Base-by-base conservation (phyloP, 2,329 filamentous ascomycete species). In the Pyricularia sp. region DNA sequence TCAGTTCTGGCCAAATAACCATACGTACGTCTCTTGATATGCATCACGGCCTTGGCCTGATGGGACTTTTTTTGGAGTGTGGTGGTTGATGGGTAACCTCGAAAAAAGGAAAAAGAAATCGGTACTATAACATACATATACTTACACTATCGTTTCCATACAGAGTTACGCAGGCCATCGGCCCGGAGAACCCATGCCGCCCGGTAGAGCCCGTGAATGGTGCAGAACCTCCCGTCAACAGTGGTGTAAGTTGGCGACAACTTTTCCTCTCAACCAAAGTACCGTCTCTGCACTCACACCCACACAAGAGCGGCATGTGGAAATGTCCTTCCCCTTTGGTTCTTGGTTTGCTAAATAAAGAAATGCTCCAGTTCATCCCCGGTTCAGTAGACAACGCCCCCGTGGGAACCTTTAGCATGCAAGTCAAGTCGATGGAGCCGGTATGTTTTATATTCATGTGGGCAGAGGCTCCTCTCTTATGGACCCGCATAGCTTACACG, bases 1-100 rank as follows among this genome's bases (percentile, higher is more conserved):
- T 79, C 84, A 88, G 74, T 88, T 88, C 78, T 78, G 79, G 67
- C 79, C 78, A 10, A 82, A 81, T 69, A 93, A 93, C 79, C 90
- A 93, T 82, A 92, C 89, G 55, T 59, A 28, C 2, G 40, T 49
- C 40, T n/a, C 19, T 49, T n/a, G 16, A 19, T n/a, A 19, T 79
- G 16, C 22, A 57, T 35, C 33, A 13, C 33, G 33, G 33, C 2
- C 30, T 59, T 59, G 1, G 7, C 24, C 24, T 26, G 22, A 16
- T 53, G 33, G 33, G 5, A 31, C 30, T 31, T 31, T 40, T 40
- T 40, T 40, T 13, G 33, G 10, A 9, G 10, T 2, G 33, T 40
- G 13, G 33, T 5, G 13, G 35, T 8, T 44, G 35, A 19, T 19
- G 35, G 16, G 19, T 8, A 44, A 7, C 35, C 13, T 7, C 13